Evolutionary conservation across 768 basidiomycete genomes (phyloP).

Genomic region (Trametes cubensis): DNA sequence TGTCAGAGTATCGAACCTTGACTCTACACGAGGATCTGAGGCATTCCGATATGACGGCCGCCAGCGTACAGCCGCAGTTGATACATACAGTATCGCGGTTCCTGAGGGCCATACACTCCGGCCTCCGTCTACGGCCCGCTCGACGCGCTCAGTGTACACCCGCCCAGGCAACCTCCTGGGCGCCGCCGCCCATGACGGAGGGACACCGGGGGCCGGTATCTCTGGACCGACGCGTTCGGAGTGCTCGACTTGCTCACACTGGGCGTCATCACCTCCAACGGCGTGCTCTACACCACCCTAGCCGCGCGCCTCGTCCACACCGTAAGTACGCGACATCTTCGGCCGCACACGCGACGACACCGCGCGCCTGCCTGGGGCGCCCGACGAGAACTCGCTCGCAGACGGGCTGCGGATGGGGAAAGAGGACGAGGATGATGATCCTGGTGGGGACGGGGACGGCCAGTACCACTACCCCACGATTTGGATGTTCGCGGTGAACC

Average conservation of each 20-base stretch:
- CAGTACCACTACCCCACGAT: conserved; percentile 37
- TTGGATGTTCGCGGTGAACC: conserved; percentile 40
- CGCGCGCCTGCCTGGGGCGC: conserved; percentile 31
- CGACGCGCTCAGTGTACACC: conserved; percentile 3
- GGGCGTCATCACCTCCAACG: conserved; percentile 21
- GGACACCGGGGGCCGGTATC: conserved; percentile 34
- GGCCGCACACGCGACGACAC: conserved; percentile 31
- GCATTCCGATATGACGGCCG: background rate
- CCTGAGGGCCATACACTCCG: conserved; percentile 25
- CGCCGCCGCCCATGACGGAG: conserved; percentile 26
- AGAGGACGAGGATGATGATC: conserved; percentile 29
- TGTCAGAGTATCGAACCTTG: no score
- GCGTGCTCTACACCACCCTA: conserved; percentile 24
- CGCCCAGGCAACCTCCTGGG: conserved; percentile 20
- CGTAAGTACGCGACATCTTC: conserved; percentile 35
- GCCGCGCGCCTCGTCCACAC: conserved; percentile 31
- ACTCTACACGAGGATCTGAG: background rate
- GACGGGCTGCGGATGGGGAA: conserved; percentile 37
- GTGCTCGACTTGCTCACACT: conserved; percentile 35
- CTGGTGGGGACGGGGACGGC: conserved; percentile 33
- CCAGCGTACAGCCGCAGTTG: background rate
- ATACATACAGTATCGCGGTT: conserved; percentile 19
- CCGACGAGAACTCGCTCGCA: conserved; percentile 32
- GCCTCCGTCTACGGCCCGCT: conserved; percentile 27
- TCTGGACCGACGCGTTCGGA: conserved; percentile 39